Percentiles rank a stretch among this genome's conserved stretches.
Evolutionary conservation across 2,329 filamentous ascomycete genomes (phyloP).

Genomic region (Corynespora cassiicola): DNA sequence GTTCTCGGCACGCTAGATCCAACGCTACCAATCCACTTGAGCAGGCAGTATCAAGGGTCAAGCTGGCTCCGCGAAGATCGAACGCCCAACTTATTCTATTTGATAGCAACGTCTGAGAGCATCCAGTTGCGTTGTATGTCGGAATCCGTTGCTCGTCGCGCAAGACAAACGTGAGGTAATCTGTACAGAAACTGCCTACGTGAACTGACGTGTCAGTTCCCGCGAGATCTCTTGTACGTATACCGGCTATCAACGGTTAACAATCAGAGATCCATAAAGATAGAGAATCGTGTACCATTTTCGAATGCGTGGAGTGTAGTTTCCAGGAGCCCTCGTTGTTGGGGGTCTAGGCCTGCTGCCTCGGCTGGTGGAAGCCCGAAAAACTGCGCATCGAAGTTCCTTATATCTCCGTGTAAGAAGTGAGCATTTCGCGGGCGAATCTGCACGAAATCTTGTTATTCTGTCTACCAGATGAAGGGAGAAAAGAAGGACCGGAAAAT

Average conservation of each 20-base stretch:
- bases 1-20: conserved; percentile 24
- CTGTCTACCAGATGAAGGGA: conserved; percentile 9
- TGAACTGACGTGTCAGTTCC: conserved; percentile 26
- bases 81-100: conserved; percentile 34
- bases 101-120: conserved; percentile 6
- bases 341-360: conserved; percentile 32
- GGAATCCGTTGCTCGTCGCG: conserved; percentile 15
- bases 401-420: conserved; percentile 24
- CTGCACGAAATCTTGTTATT: conserved; percentile 7
- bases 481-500: too few relatives aligned
- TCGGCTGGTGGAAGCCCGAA: conserved; percentile 25
- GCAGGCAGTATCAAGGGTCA: conserved; percentile 37
- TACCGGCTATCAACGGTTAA: conserved; percentile 15
- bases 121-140: conserved; percentile 13
- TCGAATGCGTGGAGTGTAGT: conserved; percentile 35
- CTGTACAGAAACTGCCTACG: conserved; percentile 18
- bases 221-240: conserved; percentile 15
- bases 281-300: conserved; percentile 15
- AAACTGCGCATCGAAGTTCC: conserved; percentile 29
- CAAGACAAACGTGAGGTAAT: conserved; percentile 16
- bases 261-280: not conserved
- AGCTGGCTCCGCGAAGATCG: conserved; percentile 27
- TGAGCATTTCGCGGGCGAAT: conserved; percentile 18
- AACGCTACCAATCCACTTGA: conserved; percentile 29
- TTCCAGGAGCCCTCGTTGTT: conserved; percentile 32